Evolutionary conservation across 345 rosid genomes (phyloP), one percentile per base, ranked within the genome.

Genomic region (Gossypium rotundifolium): DNA sequence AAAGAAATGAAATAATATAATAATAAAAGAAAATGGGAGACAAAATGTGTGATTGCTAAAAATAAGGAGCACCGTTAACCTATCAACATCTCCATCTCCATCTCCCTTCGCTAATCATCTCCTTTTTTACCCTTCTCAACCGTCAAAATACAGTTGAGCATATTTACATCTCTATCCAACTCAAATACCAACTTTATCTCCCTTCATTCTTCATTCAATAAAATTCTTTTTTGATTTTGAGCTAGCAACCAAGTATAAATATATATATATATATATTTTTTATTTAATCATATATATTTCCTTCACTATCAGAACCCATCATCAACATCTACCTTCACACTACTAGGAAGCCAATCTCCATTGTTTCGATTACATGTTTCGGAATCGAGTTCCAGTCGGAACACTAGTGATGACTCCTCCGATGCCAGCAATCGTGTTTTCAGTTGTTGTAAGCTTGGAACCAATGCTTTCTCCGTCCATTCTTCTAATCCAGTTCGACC

Each of bases 391-490:
- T 89, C 93, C 1, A 95, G 88, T 84, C 81, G 80, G 25, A 86
- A 79, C 8, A 88, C 73, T 75, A 79, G 52, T 0, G 86, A 75
- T 0, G 86, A 75, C 20, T 88, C 91, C 0, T 76, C 69, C 1
- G 73, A 22, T 2, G 81, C 20, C 0, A 86, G 83, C 3, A 90
- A 69, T 69, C 46, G 77, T 48, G 80, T 52, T 79, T 84, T 91
- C 7, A 91, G 83, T 72, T 80, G 86, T 17, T 83, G 88, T 62
- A 95, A 81, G 78, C 89, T 85, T 4, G 98, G 89, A 75, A 82
- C 85, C 77, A 95, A 54, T 48, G 87, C 97, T 72, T 84, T 87
- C 42, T 93, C 92, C 2, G 80, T 70, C 97, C 98, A 95, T 76
- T 91, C 97, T 72, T 93, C 97, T 78, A 93, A 77, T 73, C 90